A percentile compares a stretch with the other conserved stretches of the same genome.
phyloP scores from a whole-genome alignment of 768 basidiomycete genomes.

The Cystofilobasidium ferigula region DNA sequence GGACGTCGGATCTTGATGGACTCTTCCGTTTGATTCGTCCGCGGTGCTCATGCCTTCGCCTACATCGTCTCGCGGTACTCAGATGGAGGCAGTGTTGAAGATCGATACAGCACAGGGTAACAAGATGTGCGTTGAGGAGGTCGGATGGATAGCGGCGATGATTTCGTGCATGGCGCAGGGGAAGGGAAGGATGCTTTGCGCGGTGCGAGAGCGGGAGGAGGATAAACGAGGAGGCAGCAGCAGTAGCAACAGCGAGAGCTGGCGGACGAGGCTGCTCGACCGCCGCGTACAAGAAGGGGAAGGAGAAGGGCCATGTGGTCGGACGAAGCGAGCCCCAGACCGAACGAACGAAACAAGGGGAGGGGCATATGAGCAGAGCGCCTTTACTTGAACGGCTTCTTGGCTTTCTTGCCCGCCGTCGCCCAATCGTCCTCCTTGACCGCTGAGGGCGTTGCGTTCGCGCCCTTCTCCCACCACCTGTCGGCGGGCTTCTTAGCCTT shows the following conservation, averaged over 20 bases:
- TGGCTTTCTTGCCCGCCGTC: slow-evolving; percentile 1
- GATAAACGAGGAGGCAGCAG: too few relatives aligned
- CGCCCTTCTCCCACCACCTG: slow-evolving; percentile 15
- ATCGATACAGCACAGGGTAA: neutral
- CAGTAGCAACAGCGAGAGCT: too few relatives aligned
- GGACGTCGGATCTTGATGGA: slow-evolving; percentile 3
- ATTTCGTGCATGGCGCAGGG: neutral
- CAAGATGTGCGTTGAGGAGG: neutral
- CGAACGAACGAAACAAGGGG: neutral
- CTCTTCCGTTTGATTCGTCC: neutral
- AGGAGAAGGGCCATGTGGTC: too few relatives aligned
- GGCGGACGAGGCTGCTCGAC: neutral
- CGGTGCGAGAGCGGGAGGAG: neutral
- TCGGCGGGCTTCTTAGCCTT: neutral
- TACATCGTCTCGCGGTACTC: too few relatives aligned
- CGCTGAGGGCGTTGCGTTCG: neutral
- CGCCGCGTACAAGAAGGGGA: neutral
- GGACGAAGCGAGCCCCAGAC: neutral
- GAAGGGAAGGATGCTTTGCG: neutral
- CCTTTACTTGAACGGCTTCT: slow-evolving; percentile 6
- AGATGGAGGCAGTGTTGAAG: too few relatives aligned
- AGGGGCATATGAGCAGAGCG: neutral
- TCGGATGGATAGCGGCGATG: too few relatives aligned
- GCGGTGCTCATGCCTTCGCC: too few relatives aligned
- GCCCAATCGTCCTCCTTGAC: slow-evolving; percentile 13